Evolutionary conservation across 495 filamentous ascomycete species (phyloP), one percentile per base, ranked within the genome.

Genomic region (Podospora anserina): DNA sequence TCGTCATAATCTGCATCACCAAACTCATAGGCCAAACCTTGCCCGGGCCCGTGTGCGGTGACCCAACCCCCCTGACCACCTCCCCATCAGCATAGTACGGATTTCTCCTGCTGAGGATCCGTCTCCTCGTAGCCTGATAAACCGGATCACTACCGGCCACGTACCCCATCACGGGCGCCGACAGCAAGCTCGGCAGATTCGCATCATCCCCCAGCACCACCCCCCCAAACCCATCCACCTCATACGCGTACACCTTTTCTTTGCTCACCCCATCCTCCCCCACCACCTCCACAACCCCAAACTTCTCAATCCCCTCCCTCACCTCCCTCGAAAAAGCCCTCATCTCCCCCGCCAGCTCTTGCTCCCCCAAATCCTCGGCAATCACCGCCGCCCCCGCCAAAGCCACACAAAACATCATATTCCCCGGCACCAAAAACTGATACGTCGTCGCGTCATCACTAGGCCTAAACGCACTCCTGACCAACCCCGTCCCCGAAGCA

Each of bases 351-450:
- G 23, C 23, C 1, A 23, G 23, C 23, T 23, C 23, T 23, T 23
- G 23, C 23, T 23, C 23, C 23, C 23, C 23, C 1, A 23, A 23
- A 23, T 23, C 23, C 23, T 23, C 23, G 23, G 86, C 83, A 68
- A 91, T 88, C 11, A 73, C 57, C 0, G 83, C 79, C 13, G 81
- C 79, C 0, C 73, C 74, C 3, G 75, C 79, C 1, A 90, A 79
- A 65, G 85, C 87, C 30, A 80, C 72, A 18, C 85, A 80, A 71
- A 90, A 90, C 84, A 90, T 89, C 89, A 90, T 90, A 66, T 90
- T 91, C 4, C 84, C 82, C 1, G 89, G 89, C 34, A 91, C 82
- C 68, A 88, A 79, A 19, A 87, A 80, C 72, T 88, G 86, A 66
- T 80, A 88, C 62, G 86, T 84, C 1, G 75, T 81, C 20, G 79